Evolutionary conservation across 179 eudicot species (phyloP).

Genomic region (Corrigiola litoralis): DNA sequence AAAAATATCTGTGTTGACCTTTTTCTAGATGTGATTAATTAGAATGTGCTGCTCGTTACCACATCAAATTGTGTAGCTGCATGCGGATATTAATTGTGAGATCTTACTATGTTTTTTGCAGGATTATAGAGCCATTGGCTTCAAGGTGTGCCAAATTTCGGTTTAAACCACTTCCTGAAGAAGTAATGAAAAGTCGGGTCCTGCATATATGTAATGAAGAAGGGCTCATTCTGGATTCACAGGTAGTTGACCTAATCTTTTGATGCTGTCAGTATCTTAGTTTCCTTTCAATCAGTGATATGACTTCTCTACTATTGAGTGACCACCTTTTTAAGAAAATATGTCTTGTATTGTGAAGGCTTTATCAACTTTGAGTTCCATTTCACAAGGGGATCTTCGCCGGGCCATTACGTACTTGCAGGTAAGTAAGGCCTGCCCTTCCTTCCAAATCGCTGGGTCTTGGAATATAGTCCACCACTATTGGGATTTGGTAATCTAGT

Average conservation of each 20-base stretch:
- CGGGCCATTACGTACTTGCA: constrained; percentile 91
- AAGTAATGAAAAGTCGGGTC: constrained; percentile 66
- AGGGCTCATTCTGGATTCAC: constrained; percentile 73
- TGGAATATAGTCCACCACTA: neutral
- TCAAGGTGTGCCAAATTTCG: constrained; percentile 97
- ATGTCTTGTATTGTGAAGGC: constrained; percentile 43
- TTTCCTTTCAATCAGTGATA: neutral
- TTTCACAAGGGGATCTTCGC: constrained; percentile 96
- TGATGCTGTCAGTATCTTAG: no score
- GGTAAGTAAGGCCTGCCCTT: constrained; percentile 31
- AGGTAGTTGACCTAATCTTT: constrained; percentile 37
- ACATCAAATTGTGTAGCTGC: no score
- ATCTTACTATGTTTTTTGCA: constrained; percentile 24
- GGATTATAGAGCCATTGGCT: constrained; percentile 90
- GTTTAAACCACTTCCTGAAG: constrained; percentile 88
- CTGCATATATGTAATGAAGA: constrained; percentile 78
- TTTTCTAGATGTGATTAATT: no score
- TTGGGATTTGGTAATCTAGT: neutral
- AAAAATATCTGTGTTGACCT: no score
- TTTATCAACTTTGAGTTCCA: constrained; percentile 73
- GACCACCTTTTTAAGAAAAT: neutral
- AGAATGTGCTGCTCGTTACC: no score
- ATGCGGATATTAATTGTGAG: neutral
- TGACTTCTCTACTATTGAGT: neutral
- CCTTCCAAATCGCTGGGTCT: neutral